A percentile compares a stretch with the other conserved stretches of the same genome.
These are phyloP conservation scores for Termitomyces sp. DNA, from an alignment of 768 basidiomycete genomes.

Conservation along the genomic window DNA sequence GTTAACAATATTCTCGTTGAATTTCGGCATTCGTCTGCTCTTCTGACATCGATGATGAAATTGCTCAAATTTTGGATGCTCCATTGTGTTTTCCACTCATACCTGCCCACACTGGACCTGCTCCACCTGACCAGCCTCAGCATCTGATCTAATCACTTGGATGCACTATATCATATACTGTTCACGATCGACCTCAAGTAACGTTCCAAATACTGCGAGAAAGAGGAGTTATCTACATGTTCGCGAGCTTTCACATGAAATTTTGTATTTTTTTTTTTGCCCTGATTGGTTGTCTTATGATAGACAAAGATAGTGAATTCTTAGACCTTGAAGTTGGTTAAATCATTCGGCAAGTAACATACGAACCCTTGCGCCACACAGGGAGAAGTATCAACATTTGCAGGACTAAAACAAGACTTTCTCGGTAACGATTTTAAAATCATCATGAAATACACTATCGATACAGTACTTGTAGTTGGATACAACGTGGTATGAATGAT, in stretches of 20 bases:
- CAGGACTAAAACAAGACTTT: not conserved
- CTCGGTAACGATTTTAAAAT: not conserved
- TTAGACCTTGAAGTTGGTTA: too few relatives aligned
- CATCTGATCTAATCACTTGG: not conserved
- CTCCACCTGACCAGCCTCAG: not conserved
- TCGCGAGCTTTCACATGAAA: not conserved
- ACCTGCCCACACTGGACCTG: not conserved
- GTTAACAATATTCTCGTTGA: too few relatives aligned
- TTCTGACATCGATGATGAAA: not conserved
- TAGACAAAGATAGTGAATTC: not conserved
- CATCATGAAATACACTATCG: constrained; percentile 1
- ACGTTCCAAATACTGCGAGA: not conserved
- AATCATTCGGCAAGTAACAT: not conserved
- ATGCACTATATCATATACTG: not conserved
- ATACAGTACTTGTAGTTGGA: constrained; percentile 39
- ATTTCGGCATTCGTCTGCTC: too few relatives aligned
- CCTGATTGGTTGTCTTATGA: too few relatives aligned
- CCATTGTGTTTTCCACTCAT: not conserved
- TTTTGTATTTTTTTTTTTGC: not conserved
- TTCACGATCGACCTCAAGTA: not conserved
- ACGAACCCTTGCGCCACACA: not conserved
- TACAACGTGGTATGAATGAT: constrained; percentile 32
- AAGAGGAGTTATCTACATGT: not conserved
- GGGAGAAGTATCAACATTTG: not conserved
- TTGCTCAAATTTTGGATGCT: not conserved